These are phyloP conservation scores for Trypanosoma rangeli DNA, from an alignment of 208 protist genomes.

Conservation along the genomic window DNA sequence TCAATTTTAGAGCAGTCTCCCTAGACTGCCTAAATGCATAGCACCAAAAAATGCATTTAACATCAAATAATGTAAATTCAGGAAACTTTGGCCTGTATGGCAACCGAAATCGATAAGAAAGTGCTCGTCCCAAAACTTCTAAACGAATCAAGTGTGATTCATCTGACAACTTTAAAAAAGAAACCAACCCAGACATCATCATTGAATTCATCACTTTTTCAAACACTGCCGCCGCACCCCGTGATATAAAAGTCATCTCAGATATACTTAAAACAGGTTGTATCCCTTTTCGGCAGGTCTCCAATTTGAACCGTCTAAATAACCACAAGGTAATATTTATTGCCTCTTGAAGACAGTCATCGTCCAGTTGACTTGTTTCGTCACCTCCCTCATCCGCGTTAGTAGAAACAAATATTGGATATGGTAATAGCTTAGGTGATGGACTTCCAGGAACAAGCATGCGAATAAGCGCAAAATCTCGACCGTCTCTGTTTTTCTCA, in stretches of 20 bases:
- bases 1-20: slow-evolving; percentile 28
- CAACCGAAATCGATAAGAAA: slow-evolving; percentile 69
- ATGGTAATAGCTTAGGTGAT: not conserved
- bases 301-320: slow-evolving; percentile 64
- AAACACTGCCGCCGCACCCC: slow-evolving; percentile 37
- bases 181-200: slow-evolving; percentile 31
- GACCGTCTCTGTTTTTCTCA: not conserved
- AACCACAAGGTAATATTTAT: slow-evolving; percentile 57
- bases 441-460: slow-evolving; percentile 10
- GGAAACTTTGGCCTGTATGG: slow-evolving; percentile 22
- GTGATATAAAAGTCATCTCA: slow-evolving; percentile 46
- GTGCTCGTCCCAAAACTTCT: slow-evolving; percentile 51
- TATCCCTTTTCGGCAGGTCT: slow-evolving; percentile 32
- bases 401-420: not conserved
- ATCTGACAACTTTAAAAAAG: slow-evolving; percentile 17
- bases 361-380: slow-evolving; percentile 18
- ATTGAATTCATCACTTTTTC: slow-evolving; percentile 35
- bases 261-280: slow-evolving; percentile 50
- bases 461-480: slow-evolving; percentile 15
- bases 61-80: slow-evolving; percentile 52
- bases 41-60: slow-evolving; percentile 75
- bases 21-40: slow-evolving; percentile 56
- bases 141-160: slow-evolving; percentile 28
- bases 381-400: slow-evolving; percentile 22
- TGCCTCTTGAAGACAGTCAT: slow-evolving; percentile 13